Evolutionary conservation across 1,139 yeast species (phyloP), one percentile per base, ranked within the genome.

Genomic region (Yamadazyma diddensiae): DNA sequence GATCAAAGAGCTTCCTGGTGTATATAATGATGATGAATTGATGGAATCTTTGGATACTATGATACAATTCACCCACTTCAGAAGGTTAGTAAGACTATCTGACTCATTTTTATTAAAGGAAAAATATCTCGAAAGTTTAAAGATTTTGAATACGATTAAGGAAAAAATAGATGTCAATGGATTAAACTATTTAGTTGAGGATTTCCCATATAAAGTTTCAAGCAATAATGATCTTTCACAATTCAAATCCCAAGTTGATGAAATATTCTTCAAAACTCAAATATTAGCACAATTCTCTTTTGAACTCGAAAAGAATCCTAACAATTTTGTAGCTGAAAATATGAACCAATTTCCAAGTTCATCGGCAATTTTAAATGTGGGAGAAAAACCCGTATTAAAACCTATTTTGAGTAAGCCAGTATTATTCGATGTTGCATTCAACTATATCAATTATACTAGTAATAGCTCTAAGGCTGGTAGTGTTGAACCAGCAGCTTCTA

Each of bases 321-420:
- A 9, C 11, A 42, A 21, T 21, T 42, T 18, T 30, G 47, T 78
- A 12, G 58, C 77, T 29, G 88, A 82, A 43, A 63, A 72, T 41
- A 50, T 79, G 34, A 57, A 65, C 46, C 62, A 59, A 38, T 72
- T 61, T 41, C 77, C 76, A 2, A 50, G 65, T 2, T 45, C 62
- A 4, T 46, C 56, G 3, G 62, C 63, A 28, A 53, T 82, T 34
- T 77, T 75, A 23, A 76, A 79, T 38, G 44, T 74, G 26, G 64
- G 66, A 15, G 61, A 69, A 11, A 52, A 56, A 11, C 43, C 77
- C 17, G 59, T 59, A 10, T 41, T 68, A 28, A 49, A 44, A 37
- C 84, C 95, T 2, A 73, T 84, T 2, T 70, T 79, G 37, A 76
- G 82, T 37, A 90, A 90, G 57, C 96, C 97, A 1, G 95, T 88